Evolutionary conservation across 164 flowering plant species (phyloP).

Genomic region (Liquidambar formosana): DNA sequence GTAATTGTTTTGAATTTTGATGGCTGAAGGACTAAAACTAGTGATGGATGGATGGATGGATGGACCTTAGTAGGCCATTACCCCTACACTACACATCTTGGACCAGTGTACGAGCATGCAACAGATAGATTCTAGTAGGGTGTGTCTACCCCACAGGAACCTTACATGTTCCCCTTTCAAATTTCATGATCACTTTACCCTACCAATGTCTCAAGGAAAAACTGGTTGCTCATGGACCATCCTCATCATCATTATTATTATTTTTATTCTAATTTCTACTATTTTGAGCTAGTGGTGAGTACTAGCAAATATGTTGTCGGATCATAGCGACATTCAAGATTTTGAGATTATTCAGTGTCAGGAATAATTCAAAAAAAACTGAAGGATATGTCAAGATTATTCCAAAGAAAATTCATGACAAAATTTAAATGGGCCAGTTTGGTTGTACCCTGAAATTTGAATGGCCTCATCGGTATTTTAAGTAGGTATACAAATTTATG

Average conservation of each 20-base stretch:
- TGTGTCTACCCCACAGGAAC: constrained; percentile 11
- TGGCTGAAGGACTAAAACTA: too few relatives aligned
- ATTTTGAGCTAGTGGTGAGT: neutral
- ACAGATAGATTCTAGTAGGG: neutral
- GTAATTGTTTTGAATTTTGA: too few relatives aligned
- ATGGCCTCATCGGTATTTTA: too few relatives aligned
- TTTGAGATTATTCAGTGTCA: neutral
- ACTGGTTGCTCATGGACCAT: neutral
- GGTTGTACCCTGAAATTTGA: too few relatives aligned
- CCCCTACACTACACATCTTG: neutral
- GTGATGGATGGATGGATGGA: too few relatives aligned
- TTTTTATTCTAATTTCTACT: too few relatives aligned
- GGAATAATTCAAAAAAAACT: neutral
- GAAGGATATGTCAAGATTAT: too few relatives aligned
- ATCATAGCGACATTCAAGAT: neutral
- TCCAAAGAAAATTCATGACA: too few relatives aligned
- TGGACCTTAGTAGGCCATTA: too few relatives aligned
- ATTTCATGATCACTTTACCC: constrained; percentile 12
- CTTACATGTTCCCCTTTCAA: constrained; percentile 14
- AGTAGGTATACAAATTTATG: too few relatives aligned
- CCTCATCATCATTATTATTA: neutral
- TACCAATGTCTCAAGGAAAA: neutral
- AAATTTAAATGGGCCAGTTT: too few relatives aligned
- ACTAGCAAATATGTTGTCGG: neutral
- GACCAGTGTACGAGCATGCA: neutral